Evolutionary conservation across 2,329 filamentous ascomycete genomes (phyloP).

Genomic region (Aspergillus tanneri): DNA sequence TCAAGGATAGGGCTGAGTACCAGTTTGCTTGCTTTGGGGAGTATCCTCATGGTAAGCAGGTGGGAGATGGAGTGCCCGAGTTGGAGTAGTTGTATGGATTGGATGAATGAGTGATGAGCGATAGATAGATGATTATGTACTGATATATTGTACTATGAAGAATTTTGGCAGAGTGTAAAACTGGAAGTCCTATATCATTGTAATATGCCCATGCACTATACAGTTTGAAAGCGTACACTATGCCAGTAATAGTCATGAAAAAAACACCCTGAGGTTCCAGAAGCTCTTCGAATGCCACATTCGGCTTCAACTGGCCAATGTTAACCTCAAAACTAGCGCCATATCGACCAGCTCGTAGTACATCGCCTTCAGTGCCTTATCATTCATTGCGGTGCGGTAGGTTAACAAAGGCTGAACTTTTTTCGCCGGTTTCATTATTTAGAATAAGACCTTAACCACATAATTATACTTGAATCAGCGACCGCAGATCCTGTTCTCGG

Average conservation of each 20-base stretch:
- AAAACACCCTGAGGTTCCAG: conserved; percentile 12
- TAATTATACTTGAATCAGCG: too few relatives aligned
- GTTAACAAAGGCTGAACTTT: too few relatives aligned
- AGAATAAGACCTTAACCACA: too few relatives aligned
- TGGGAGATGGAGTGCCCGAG: conserved; percentile 24
- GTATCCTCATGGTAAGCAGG: conserved; percentile 25
- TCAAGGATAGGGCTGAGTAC: conserved; percentile 30
- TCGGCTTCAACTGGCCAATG: conserved; percentile 14
- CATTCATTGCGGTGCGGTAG: too few relatives aligned
- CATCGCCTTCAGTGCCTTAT: conserved; percentile 31
- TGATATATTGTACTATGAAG: too few relatives aligned
- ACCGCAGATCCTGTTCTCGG: too few relatives aligned
- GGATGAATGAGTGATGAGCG: neutral
- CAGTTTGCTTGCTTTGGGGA: conserved; percentile 32
- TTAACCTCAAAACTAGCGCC: conserved; percentile 19
- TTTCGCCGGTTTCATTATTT: too few relatives aligned
- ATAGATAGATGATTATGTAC: too few relatives aligned
- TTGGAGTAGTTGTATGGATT: neutral
- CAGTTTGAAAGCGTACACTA: too few relatives aligned
- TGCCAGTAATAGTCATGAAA: conserved; percentile 12
- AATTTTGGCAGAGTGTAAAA: too few relatives aligned
- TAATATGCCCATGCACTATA: too few relatives aligned
- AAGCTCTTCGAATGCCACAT: conserved; percentile 14
- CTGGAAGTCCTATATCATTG: too few relatives aligned
- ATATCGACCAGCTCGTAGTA: conserved; percentile 15